These are phyloP conservation scores for Benincasa hispida DNA, from an alignment of 306 rosid genomes.

Conservation along the genomic window DNA sequence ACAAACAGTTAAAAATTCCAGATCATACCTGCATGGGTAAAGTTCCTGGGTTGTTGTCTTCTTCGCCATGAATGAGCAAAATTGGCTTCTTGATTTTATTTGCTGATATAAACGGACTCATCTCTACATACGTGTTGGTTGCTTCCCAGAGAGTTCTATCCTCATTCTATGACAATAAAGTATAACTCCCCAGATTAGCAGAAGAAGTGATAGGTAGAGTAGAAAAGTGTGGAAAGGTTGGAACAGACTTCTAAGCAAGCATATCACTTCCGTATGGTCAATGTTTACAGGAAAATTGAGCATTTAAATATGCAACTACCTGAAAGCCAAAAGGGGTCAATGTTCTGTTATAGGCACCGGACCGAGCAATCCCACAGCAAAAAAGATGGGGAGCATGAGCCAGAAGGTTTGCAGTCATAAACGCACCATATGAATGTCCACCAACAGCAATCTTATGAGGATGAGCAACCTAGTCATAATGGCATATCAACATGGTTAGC, in stretches of 20 bases:
- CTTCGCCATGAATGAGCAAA: conserved; percentile 94
- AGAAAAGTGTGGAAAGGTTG: conserved; percentile 7
- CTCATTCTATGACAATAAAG: conserved; percentile 50
- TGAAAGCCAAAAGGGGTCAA: conserved; percentile 98
- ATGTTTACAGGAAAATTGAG: background rate
- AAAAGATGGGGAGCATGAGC: conserved; percentile 98
- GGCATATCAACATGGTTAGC: conserved; percentile 10
- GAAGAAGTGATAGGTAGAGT: background rate
- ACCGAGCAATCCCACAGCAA: conserved; percentile 96
- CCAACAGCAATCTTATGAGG: conserved; percentile 89
- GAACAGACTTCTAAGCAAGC: background rate
- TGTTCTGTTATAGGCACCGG: conserved; percentile 98
- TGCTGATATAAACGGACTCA: conserved; percentile 99
- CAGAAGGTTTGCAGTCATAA: conserved; percentile 97
- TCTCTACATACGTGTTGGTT: conserved; percentile 68
- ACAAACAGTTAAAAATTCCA: background rate
- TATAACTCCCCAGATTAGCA: conserved; percentile 8
- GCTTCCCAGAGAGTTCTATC: conserved; percentile 99
- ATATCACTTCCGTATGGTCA: background rate
- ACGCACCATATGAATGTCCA: conserved; percentile 98
- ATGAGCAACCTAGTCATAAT: conserved; percentile 65
- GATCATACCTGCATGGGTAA: conserved; percentile 83
- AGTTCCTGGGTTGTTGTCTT: conserved; percentile 91
- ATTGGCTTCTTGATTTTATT: conserved; percentile 92
- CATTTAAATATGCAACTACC: conserved; percentile 23